phyloP scores from a whole-genome alignment of 2,329 filamentous ascomycete genomes.

The Beauveria sp. region DNA sequence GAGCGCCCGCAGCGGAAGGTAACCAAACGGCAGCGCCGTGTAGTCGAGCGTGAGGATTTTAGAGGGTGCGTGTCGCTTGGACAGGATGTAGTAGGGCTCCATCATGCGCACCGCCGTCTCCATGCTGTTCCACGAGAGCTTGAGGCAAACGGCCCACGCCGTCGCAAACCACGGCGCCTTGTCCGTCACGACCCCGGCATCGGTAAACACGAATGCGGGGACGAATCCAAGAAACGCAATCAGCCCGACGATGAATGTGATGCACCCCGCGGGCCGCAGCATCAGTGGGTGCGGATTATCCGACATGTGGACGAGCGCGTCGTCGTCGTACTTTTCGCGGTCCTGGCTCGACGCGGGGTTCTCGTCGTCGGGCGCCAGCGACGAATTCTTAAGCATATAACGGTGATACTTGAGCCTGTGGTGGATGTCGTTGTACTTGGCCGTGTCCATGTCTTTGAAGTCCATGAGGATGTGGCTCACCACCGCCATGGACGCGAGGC shows the following conservation, averaged over 20 bases:
- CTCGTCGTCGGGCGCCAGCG: conserved; percentile 56
- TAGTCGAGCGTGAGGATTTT: conserved; percentile 65
- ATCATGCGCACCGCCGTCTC: conserved; percentile 66
- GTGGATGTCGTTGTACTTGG: conserved; percentile 59
- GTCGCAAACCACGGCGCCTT: conserved; percentile 60
- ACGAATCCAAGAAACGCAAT: conserved; percentile 49
- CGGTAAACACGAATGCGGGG: conserved; percentile 54
- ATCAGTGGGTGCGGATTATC: conserved; percentile 63
- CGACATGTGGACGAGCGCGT: conserved; percentile 32
- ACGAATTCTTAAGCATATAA: conserved; percentile 64
- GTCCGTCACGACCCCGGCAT: conserved; percentile 47
- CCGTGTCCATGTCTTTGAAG: conserved; percentile 64
- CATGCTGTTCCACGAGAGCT: conserved; percentile 60
- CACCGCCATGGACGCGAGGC: conserved; percentile 68
- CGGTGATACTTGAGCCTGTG: conserved; percentile 56
- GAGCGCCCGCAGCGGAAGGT: conserved; percentile 53
- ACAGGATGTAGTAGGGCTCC: conserved; percentile 67
- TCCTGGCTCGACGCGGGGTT: conserved; percentile 33
- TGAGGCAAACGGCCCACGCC: conserved; percentile 56
- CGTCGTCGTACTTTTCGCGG: conserved; percentile 33
- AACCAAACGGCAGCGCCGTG: conserved; percentile 62
- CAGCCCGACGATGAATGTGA: conserved; percentile 54
- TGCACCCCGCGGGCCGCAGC: conserved; percentile 51
- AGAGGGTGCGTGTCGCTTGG: conserved; percentile 55
- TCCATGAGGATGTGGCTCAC: conserved; percentile 66